phyloP scores from a whole-genome alignment of 805 yeast genomes.

The Ogataea corticis region DNA sequence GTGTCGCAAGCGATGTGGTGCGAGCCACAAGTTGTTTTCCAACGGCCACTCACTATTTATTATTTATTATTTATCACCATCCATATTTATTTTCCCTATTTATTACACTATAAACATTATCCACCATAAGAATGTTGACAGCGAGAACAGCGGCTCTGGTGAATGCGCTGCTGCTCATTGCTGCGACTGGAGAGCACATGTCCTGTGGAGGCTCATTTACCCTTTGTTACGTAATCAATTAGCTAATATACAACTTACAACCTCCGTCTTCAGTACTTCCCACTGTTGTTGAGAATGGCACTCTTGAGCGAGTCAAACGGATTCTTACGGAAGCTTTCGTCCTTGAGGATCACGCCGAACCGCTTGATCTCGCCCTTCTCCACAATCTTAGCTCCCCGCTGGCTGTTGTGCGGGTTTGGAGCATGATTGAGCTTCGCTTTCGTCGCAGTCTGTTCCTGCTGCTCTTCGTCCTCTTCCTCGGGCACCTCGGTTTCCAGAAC shows the following conservation, averaged over 20 bases:
- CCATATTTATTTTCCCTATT: slow-evolving; percentile 3
- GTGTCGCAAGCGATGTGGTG: no score
- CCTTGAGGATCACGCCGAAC: slow-evolving; percentile 58
- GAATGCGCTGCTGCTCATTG: no score
- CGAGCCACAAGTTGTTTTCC: no score
- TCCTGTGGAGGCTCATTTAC: no score
- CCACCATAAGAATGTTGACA: no score
- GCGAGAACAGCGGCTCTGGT: no score
- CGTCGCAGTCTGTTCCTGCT: slow-evolving; percentile 26
- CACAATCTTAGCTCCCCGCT: slow-evolving; percentile 51
- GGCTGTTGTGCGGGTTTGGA: slow-evolving; percentile 35
- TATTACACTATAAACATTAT: neutral
- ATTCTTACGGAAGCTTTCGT: slow-evolving; percentile 52
- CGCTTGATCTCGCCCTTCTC: slow-evolving; percentile 57
- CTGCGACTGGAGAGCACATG: no score
- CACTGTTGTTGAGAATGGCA: slow-evolving; percentile 43
- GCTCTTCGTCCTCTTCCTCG: slow-evolving; percentile 10
- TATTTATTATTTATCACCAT: neutral
- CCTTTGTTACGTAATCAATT: neutral
- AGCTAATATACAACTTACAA: no score
- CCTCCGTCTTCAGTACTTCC: slow-evolving; percentile 11
- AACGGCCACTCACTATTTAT: slow-evolving; percentile 3
- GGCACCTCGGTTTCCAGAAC: slow-evolving; percentile 36
- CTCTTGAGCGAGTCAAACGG: slow-evolving; percentile 68
- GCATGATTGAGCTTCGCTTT: slow-evolving; percentile 37